Evolutionary conservation across 371 early-diverging fungal genomes (phyloP).

Genomic region (Mucor sp.): DNA sequence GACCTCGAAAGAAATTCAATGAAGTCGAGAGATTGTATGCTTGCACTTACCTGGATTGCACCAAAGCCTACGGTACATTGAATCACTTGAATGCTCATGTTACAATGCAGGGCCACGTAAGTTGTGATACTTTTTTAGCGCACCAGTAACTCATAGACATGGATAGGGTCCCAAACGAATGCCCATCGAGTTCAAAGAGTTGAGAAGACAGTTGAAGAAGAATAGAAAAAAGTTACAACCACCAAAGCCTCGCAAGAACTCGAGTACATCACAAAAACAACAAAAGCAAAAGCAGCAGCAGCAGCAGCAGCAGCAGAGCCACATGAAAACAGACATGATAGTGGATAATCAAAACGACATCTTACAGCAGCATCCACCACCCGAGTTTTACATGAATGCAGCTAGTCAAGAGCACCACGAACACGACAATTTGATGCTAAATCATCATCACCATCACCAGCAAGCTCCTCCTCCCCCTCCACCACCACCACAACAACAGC

Average conservation of each 20-base stretch:
- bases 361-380: background rate
- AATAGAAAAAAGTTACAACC: slow-evolving; percentile 34
- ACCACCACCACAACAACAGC: background rate
- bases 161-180: slow-evolving; percentile 43
- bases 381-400: background rate
- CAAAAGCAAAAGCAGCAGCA: background rate
- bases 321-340: background rate
- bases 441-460: background rate
- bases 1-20: slow-evolving; percentile 66
- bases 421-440: background rate
- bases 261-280: background rate
- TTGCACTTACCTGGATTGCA: slow-evolving; percentile 65
- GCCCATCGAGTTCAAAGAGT: slow-evolving; percentile 64
- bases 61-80: slow-evolving; percentile 72
- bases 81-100: slow-evolving; percentile 78
- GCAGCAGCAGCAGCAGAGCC: background rate
- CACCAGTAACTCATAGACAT: background rate
- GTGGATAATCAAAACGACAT: background rate
- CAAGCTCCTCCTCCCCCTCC: background rate
- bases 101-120: slow-evolving; percentile 73
- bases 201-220: slow-evolving; percentile 52
- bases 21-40: slow-evolving; percentile 72
- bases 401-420: background rate
- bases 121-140: background rate
- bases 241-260: slow-evolving; percentile 17